Evolutionary conservation across 2,329 filamentous ascomycete genomes (phyloP), one percentile per base, ranked within the genome.

Genomic region (Aspergillus japonicus): DNA sequence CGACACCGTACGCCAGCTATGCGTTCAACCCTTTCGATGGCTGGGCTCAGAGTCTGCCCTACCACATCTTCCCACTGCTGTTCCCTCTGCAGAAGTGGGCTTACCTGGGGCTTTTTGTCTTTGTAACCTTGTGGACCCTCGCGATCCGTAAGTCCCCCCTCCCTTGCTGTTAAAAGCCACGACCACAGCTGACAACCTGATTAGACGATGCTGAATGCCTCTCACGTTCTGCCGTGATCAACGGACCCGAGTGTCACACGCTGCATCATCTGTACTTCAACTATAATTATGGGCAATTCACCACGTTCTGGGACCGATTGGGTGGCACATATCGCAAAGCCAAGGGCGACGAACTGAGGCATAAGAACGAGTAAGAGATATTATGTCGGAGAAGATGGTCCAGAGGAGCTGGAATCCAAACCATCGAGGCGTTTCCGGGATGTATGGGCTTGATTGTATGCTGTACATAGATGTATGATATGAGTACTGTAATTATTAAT

Each of bases 51-150:
- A 90, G 89, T 60, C 73, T 96, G 33, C 93, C 94, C 0, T 98
- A 97, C 80, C 94, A 98, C 78, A 65, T 96, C 66, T 97, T 92
- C 80, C 92, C 93, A 5, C 90, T 96, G 76, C 72, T 97, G 66
- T 95, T 97, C 76, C 94, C 94, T 0, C 83, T 97, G 52, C 91
- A 96, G 77, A 97, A 97, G 79, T 85, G 90, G 73, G 89, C 91
- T 12, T 96, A 93, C 71, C 85, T 97, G 51, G 83, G 82, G 1
- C 85, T 96, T 44, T 98, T 97, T 78, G 80, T 89, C 66, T 95
- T 96, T 73, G 90, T 97, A 78, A 96, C 97, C 77, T 85, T 97
- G 77, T 98, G 94, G 94, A 96, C 93, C 42, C 90, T 97, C 68
- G 83, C 96, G 78, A 97, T 98, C 71, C 87, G 68, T 70, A 51